These are phyloP conservation scores for Apostasia shenzhenica DNA, from an alignment of 106 monocot genomes.

Conservation along the genomic window DNA sequence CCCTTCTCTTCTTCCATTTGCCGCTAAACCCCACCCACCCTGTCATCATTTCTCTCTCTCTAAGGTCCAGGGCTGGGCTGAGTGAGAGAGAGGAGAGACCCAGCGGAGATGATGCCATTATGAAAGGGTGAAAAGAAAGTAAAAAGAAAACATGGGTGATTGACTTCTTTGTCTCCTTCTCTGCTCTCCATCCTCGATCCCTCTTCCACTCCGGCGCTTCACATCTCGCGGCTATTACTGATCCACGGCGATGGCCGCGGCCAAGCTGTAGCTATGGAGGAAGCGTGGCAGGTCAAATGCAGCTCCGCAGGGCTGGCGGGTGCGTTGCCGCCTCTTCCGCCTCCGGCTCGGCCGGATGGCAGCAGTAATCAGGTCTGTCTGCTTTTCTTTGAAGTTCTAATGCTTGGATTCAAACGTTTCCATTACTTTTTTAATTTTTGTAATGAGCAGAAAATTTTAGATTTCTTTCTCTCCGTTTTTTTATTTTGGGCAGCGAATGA, in stretches of 20 bases:
- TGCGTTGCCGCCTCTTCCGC: not conserved
- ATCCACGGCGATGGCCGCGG: not conserved
- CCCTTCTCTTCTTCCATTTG: not conserved
- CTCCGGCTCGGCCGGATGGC: not conserved
- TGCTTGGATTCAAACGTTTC: not conserved
- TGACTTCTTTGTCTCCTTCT: not conserved
- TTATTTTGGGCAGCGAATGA: too few species aligned
- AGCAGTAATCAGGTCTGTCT: constrained; percentile 2
- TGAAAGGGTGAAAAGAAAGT: not conserved
- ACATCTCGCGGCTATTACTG: not conserved
- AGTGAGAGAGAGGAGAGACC: not conserved
- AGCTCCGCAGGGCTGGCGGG: constrained; percentile 22
- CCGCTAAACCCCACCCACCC: too few species aligned
- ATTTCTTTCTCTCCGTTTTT: not conserved
- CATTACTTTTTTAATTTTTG: not conserved
- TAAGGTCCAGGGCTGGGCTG: too few species aligned
- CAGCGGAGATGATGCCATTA: not conserved
- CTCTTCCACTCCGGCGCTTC: not conserved
- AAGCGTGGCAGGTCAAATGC: constrained; percentile 33
- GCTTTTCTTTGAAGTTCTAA: not conserved
- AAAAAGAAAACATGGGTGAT: not conserved
- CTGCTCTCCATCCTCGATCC: not conserved
- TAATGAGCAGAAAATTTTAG: not conserved
- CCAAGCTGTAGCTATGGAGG: constrained; percentile 23
- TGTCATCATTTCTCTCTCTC: too few species aligned